phyloP scores from a whole-genome alignment of 192 early-diverging fungal genomes.

The Funneliformis geosporum region DNA sequence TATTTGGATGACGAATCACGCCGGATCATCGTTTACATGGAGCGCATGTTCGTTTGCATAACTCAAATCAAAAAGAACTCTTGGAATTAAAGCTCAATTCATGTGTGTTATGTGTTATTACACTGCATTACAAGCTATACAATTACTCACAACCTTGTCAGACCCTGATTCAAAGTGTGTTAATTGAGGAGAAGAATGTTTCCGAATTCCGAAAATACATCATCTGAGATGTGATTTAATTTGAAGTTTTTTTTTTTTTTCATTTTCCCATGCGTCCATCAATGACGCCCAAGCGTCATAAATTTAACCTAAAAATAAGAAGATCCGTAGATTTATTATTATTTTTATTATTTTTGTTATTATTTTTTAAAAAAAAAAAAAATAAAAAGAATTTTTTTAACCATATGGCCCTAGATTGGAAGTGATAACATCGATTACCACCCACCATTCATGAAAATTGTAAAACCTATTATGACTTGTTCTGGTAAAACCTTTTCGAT shows the following conservation, averaged over 20 bases:
- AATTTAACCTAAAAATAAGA: too few relatives aligned
- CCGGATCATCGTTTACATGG: neutral
- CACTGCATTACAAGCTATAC: neutral
- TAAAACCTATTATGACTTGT: neutral
- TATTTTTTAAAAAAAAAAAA: too few relatives aligned
- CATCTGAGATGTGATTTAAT: neutral
- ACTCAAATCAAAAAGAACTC: neutral
- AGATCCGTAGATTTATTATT: too few relatives aligned
- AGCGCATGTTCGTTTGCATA: conserved; percentile 8
- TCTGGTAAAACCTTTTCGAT: neutral
- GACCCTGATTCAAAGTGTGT: neutral
- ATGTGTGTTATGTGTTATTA: neutral
- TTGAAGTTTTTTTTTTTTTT: too few relatives aligned
- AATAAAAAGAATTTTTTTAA: too few relatives aligned
- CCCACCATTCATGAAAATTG: neutral
- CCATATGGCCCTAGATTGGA: neutral
- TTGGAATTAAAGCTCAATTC: neutral
- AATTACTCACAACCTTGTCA: neutral
- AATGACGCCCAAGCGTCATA: too few relatives aligned
- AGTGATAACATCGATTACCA: neutral
- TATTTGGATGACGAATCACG: neutral
- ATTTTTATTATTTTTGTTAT: too few relatives aligned
- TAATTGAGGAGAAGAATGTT: neutral
- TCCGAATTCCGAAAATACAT: neutral
- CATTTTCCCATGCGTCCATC: too few relatives aligned